phyloP scores from a whole-genome alignment of 768 basidiomycete species.

The Tylopilus plumbeoviolaceoides region DNA sequence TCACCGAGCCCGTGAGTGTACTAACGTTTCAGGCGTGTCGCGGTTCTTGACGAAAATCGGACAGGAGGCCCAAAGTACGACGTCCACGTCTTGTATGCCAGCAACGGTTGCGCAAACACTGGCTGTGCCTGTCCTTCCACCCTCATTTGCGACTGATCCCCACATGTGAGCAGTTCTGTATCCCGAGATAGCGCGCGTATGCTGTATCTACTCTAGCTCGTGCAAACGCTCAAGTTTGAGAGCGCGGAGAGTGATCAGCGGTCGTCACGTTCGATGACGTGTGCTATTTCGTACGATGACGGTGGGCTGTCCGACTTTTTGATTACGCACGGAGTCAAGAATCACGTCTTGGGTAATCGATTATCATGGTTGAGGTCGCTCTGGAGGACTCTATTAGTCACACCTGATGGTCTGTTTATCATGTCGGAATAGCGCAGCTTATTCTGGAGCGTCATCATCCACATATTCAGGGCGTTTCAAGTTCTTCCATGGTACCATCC shows the following conservation, averaged over 20 bases:
- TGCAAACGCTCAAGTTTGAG: conserved; percentile 97
- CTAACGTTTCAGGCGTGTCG: not conserved
- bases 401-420: conserved; percentile 75
- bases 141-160: conserved; percentile 56
- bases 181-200: conserved; percentile 81
- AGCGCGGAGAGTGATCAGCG: conserved; percentile 73
- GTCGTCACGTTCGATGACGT: conserved; percentile 64
- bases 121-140: conserved; percentile 36
- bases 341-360: conserved; percentile 82
- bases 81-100: conserved; percentile 41
- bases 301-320: conserved; percentile 93
- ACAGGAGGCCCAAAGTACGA: conserved; percentile 39
- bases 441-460: not conserved
- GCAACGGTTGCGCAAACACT: conserved; percentile 42
- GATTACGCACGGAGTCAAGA: conserved; percentile 77
- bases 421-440: not conserved
- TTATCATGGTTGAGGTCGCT: conserved; percentile 93
- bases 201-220: conserved; percentile 90
- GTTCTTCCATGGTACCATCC: conserved; percentile 89
- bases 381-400: conserved; percentile 83
- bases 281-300: conserved; percentile 82
- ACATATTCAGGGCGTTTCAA: conserved; percentile 60
- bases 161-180: conserved; percentile 87
- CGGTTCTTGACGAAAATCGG: not conserved
- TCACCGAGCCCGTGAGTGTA: conserved; percentile 75